These are phyloP conservation scores for Beauveria australis DNA, from an alignment of 2,329 filamentous ascomycete genomes.

Conservation along the genomic window DNA sequence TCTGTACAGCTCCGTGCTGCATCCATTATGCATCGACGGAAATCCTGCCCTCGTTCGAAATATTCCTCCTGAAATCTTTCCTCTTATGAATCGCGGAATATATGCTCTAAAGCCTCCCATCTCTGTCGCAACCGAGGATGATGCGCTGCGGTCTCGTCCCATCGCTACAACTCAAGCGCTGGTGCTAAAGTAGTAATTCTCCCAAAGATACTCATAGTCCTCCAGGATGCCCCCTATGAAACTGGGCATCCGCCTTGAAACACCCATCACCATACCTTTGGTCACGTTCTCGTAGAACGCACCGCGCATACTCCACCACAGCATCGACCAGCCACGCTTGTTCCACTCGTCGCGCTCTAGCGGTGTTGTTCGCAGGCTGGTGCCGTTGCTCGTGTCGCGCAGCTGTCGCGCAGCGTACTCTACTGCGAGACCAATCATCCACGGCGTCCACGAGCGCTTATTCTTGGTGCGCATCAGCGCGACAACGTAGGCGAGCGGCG, in stretches of 20 bases:
- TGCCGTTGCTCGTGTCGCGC: slow-evolving; percentile 55
- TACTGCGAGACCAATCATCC: slow-evolving; percentile 76
- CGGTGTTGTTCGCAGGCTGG: slow-evolving; percentile 71
- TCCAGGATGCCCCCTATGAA: slow-evolving; percentile 81
- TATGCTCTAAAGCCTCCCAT: too few species aligned
- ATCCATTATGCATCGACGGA: neutral
- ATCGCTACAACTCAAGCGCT: slow-evolving; percentile 26
- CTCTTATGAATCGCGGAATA: too few species aligned
- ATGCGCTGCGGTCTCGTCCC: too few species aligned
- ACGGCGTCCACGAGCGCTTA: slow-evolving; percentile 81
- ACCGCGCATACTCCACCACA: slow-evolving; percentile 96
- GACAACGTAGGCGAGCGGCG: slow-evolving; percentile 78
- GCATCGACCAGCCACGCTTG: slow-evolving; percentile 81
- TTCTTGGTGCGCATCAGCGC: slow-evolving; percentile 66
- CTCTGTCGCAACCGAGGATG: too few species aligned
- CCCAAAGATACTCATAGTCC: slow-evolving; percentile 97
- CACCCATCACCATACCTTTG: slow-evolving; percentile 61
- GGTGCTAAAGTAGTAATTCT: slow-evolving; percentile 87
- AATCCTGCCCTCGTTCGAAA: neutral
- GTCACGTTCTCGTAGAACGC: slow-evolving; percentile 93
- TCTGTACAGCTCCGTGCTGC: neutral
- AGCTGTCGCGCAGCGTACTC: slow-evolving; percentile 88
- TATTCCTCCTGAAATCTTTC: neutral
- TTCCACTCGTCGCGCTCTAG: slow-evolving; percentile 85
- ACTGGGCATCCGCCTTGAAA: slow-evolving; percentile 69